Percentiles rank a stretch among this genome's conserved stretches.
Conservation (phyloP, 2,329 filamentous ascomycete species). For the Cladosporium oxysporum region DNA sequence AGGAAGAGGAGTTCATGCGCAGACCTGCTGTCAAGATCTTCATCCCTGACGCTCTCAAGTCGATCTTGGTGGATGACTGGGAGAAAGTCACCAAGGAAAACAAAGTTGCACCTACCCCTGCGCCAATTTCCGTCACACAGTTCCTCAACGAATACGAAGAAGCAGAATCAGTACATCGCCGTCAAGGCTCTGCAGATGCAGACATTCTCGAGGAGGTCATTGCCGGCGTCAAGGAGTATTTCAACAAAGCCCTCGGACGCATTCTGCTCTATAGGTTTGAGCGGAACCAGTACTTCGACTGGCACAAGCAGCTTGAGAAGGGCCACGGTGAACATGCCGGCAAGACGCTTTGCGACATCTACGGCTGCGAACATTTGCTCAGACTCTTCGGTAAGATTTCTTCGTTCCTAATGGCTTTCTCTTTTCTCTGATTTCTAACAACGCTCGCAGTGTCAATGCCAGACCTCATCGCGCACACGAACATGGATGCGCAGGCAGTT, state of each 20-base stretch:
- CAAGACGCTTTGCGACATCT: conserved; percentile 76
- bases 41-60: conserved; percentile 87
- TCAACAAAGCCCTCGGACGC: conserved; percentile 84
- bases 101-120: conserved; percentile 82
- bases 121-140: conserved; percentile 69
- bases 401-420: neutral
- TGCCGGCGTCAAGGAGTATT: conserved; percentile 85
- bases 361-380: conserved; percentile 88
- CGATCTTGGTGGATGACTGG: conserved; percentile 95
- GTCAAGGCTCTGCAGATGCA: conserved; percentile 66
- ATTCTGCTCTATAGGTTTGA: conserved; percentile 94
- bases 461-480: conserved; percentile 93
- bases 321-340: conserved; percentile 64
- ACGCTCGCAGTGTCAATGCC: conserved; percentile 72
- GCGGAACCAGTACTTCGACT: conserved; percentile 79
- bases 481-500: conserved; percentile 93
- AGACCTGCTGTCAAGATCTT: conserved; percentile 83
- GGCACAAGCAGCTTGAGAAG: conserved; percentile 67
- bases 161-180: conserved; percentile 67
- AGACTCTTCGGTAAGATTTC: conserved; percentile 74
- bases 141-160: conserved; percentile 87
- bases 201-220: conserved; percentile 91
- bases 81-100: conserved; percentile 97
- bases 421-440: conserved; percentile 5
- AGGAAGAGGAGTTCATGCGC: conserved; percentile 87